Evolutionary conservation across 306 rosid species (phyloP), one percentile per base, ranked within the genome.

Genomic region (Morella rubra): DNA sequence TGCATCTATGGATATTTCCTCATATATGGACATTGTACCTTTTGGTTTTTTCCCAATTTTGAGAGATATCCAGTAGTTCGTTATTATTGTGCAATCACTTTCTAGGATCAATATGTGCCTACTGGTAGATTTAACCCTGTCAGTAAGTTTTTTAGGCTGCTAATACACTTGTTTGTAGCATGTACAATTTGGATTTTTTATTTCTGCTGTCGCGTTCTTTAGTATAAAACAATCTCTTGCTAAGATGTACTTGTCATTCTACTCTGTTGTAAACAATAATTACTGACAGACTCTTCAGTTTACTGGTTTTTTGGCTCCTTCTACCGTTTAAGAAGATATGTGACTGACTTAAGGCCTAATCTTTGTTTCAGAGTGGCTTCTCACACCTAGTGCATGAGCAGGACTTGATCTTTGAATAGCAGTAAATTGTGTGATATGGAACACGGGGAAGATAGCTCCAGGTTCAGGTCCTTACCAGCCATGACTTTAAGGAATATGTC

Each of bases 401-500:
- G 81, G 78, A 80, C 72, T 83, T 74, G 77, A 71, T 73, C 73
- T 81, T 79, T 14, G 52, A 51, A 45, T 53, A 76, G 71, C 66
- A 77, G 79, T 77, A 79, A 74, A 60, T 20, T 72, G 81, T 75
- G 66, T 50, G 61, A 73, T 77, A 80, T 93, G 98, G 95, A 91
- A 70, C 77, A 76, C 54, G 81, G 87, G 77, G 98, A 90, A 80
- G 98, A 91, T 49, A 88, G 91, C 84, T 60, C 86, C 77, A 79
- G 85, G 72, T 84, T 85, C 27, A 82, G 84, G 73, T 86, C 91
- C 65, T 58, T 85, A 77, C 84, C 66, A 44, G 86, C 89, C 74
- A 81, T 87, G 50, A 86, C 91, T 69, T 69, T 73, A 42, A 87
- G 95, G 81, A 93, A 90, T 61, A 78, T 88, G 87, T 93, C 96